Conservation (phyloP, 179 eudicot genomes). For the Vitellaria paradoxa region DNA sequence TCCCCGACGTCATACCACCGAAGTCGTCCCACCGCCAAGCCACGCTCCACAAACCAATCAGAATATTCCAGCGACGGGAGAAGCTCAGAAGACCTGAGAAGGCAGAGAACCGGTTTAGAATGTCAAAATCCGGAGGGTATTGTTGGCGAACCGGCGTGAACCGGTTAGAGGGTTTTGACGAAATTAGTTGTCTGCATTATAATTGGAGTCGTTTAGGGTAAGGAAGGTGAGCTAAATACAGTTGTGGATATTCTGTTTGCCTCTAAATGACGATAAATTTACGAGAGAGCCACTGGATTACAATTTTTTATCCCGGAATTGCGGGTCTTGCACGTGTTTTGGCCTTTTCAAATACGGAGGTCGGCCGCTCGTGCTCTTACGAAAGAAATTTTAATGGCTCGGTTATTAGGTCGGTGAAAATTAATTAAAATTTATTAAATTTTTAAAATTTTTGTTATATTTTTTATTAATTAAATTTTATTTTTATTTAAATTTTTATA, state of each 20-base stretch:
- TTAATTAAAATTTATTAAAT: no score
- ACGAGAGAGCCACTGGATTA: constrained; percentile 23
- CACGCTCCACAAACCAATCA: background rate
- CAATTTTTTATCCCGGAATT: no score
- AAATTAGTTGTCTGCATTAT: background rate
- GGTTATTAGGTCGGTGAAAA: no score
- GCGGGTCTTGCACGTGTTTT: no score
- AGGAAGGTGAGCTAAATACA: constrained; percentile 16
- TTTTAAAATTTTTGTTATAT: no score
- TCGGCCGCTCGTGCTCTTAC: no score
- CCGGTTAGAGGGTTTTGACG: constrained; percentile 11
- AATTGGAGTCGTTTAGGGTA: background rate
- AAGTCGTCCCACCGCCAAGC: background rate
- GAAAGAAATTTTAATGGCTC: no score
- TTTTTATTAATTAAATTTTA: no score
- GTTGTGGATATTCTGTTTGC: background rate
- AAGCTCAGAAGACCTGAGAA: background rate
- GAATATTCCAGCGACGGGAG: background rate
- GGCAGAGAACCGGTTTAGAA: background rate
- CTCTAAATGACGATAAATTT: constrained; percentile 5
- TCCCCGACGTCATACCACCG: constrained; percentile 52
- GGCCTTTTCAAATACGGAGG: no score
- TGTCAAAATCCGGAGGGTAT: background rate
- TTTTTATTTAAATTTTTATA: no score
- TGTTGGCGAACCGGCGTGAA: background rate